A percentile compares a stretch with the other conserved stretches of the same genome.
Evolutionary conservation across 108 stramenopile species (phyloP).

Genomic region (Aurantiochytrium sp.): DNA sequence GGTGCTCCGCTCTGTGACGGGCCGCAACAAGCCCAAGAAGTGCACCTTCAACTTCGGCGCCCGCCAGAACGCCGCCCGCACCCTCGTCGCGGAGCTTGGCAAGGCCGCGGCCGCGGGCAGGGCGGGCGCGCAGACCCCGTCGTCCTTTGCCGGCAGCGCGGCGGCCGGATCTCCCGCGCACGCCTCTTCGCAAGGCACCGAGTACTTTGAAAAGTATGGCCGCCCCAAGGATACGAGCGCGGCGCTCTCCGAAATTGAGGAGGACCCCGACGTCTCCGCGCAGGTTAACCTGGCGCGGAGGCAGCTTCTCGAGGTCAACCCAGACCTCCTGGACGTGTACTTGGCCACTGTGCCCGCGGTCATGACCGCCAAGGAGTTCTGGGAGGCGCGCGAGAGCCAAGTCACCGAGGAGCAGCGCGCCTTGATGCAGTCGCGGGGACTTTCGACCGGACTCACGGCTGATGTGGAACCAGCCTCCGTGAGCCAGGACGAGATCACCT

Average conservation of each 20-base stretch:
- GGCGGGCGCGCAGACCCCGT: too few species aligned
- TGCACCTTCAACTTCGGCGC: not conserved
- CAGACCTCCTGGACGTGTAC: not conserved
- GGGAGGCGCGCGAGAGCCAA: slow-evolving; percentile 3
- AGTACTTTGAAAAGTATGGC: slow-evolving; percentile 29
- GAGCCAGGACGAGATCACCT: not conserved
- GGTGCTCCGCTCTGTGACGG: not conserved
- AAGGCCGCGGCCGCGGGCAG: not conserved
- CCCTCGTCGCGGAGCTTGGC: not conserved
- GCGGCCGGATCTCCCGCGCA: not conserved
- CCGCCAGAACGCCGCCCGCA: not conserved
- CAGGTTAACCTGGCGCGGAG: not conserved
- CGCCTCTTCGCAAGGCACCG: not conserved
- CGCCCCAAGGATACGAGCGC: not conserved
- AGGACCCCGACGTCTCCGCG: not conserved
- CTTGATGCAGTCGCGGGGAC: not conserved
- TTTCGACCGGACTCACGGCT: slow-evolving; percentile 5
- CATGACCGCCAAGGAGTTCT: slow-evolving; percentile 14
- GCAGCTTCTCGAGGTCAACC: not conserved
- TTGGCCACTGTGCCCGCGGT: not conserved
- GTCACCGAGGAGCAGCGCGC: not conserved
- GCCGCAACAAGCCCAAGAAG: not conserved
- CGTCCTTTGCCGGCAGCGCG: too few species aligned
- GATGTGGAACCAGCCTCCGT: not conserved
- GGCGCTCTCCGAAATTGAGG: not conserved